Conservation (phyloP, 139 green algal species). For the Nannochloris sp. region DNA sequence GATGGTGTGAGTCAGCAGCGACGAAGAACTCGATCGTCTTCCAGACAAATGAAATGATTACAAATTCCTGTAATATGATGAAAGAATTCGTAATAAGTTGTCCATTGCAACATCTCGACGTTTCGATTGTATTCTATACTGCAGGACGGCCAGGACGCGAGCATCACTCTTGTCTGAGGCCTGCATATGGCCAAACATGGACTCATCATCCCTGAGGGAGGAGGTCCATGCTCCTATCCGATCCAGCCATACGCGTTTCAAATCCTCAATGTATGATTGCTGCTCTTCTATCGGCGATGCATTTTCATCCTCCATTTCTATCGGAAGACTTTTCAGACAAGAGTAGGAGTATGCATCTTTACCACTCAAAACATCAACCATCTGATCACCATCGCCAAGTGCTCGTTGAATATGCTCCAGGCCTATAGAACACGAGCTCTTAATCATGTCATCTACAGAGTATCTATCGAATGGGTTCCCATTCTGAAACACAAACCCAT, state of each 20-base stretch:
- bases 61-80: not conserved
- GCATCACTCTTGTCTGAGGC: not conserved
- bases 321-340: conserved; percentile 34
- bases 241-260: conserved; percentile 1
- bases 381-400: conserved; percentile 26
- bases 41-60: not conserved
- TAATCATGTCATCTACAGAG: conserved; percentile 4
- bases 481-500: conserved; percentile 40
- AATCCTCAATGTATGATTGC: not conserved
- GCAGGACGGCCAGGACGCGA: not conserved
- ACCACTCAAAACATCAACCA: conserved; percentile 23
- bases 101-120: conserved; percentile 6
- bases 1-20: not conserved
- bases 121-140: not conserved
- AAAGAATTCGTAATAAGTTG: not conserved
- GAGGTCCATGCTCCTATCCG: conserved; percentile 10
- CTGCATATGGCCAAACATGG: conserved; percentile 6
- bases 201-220: conserved; percentile 11
- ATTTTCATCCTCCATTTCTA: conserved; percentile 12
- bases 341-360: conserved; percentile 23
- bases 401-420: conserved; percentile 14
- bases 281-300: conserved; percentile 1
- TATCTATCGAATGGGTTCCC: conserved; percentile 43
- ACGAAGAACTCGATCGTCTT: too few relatives aligned
- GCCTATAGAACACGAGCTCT: conserved; percentile 19